Evolutionary conservation across 2,329 filamentous ascomycete genomes (phyloP), one percentile per base, ranked within the genome.

Genomic region (Claviceps sorghi): DNA sequence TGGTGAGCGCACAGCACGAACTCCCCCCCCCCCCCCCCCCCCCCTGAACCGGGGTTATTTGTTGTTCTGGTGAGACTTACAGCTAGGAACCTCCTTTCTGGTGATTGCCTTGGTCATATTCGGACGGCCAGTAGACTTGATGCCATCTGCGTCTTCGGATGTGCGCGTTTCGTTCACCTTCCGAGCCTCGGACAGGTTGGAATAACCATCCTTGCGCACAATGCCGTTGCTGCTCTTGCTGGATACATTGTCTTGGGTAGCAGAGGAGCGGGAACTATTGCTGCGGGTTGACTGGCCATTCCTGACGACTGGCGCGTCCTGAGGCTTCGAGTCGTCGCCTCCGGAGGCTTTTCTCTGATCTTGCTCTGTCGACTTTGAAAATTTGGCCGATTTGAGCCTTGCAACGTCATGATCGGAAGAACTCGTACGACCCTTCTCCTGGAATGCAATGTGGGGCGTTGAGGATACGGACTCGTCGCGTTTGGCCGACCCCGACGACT

Each of bases 381-480:
- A 68, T 64, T 69, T 77, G 60, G 68, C 75, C 56, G 63, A 67
- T 60, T 73, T 82, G 26, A 72, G 68, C 47, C 77, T 72, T 1
- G 74, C 70, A 40, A 76, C 77, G 32, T 79, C 73, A 26, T 80
- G 69, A 11, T 83, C 79, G 2, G 81, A 79, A 1, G 82, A 82
- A 19, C 61, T 34, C 47, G 67, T 63, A 2, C 86, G 79, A 2
- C 80, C 80, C 67, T 90, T 93, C 61, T 95, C 88, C 65, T 95
- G 88, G 64, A 89, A 94, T 22, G 88, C 86, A 60, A 95, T 95
- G 62, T 95, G 89, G n/a, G 89, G 88, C 17, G 87, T 89, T 2
- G 82, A 78, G 54, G 71, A 65, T 52, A 72, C 70, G 1, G 75
- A 76, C 44, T 77, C 76, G 17, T 61, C 62, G 48, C 72, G 73